Evolutionary conservation across 2,329 filamentous ascomycete species (phyloP).

Genomic region (Botrytis hyacinthi): DNA sequence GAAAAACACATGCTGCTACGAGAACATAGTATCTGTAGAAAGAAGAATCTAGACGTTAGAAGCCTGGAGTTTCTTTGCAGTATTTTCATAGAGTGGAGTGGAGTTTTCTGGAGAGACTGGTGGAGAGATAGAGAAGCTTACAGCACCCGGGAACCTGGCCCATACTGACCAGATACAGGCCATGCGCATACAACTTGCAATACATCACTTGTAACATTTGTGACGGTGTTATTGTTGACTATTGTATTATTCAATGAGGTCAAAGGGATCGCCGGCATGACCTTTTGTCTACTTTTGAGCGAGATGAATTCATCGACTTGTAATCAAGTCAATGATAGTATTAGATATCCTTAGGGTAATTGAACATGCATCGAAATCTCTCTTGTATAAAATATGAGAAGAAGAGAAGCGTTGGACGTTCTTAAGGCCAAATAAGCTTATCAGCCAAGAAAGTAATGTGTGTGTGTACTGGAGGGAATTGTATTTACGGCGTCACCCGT

Average conservation of each 20-base stretch:
- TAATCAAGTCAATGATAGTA: constrained; percentile 2
- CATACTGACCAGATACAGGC: constrained; percentile 57
- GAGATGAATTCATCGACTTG: background rate
- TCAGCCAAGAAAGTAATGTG: background rate
- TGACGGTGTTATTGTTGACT: constrained; percentile 27
- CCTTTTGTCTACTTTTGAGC: background rate
- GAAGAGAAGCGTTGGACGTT: background rate
- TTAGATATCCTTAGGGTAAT: background rate
- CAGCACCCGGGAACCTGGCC: constrained; percentile 52
- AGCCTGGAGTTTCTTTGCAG: background rate
- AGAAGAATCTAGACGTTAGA: background rate
- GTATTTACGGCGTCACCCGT: constrained; percentile 4
- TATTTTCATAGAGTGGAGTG: background rate
- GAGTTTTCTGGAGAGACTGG: background rate
- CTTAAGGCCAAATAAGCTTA: background rate
- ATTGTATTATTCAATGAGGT: constrained; percentile 31
- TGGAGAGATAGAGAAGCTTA: constrained; percentile 38
- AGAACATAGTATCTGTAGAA: constrained; percentile 58
- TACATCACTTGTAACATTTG: constrained; percentile 29
- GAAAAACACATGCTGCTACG: constrained; percentile 60
- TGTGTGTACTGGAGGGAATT: background rate
- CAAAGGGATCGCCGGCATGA: constrained; percentile 41
- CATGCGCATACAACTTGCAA: constrained; percentile 54
- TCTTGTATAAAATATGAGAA: background rate
- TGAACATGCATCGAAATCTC: background rate